A percentile compares a stretch with the other conserved stretches of the same genome.
Evolutionary conservation across 2,329 filamentous ascomycete genomes (phyloP).

Genomic region (Rachicladosporium sp.): DNA sequence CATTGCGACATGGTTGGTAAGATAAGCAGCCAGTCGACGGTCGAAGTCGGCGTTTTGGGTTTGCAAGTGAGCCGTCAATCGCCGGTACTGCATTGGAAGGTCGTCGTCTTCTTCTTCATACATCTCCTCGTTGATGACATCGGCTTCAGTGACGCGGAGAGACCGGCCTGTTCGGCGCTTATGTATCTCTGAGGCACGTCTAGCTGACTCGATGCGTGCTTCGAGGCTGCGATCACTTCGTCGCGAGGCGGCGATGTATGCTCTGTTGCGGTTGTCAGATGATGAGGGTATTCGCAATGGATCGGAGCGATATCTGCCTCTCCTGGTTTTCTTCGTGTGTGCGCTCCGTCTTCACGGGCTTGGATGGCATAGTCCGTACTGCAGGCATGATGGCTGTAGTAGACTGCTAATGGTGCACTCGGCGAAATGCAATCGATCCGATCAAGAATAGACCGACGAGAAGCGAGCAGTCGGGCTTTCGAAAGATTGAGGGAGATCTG

Average conservation of each 20-base stretch:
- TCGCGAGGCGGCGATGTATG: conserved; percentile 83
- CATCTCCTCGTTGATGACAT: conserved; percentile 86
- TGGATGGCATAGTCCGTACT: conserved; percentile 27
- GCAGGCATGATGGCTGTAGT: conserved; percentile 16
- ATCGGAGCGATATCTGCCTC: conserved; percentile 29
- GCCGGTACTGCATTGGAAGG: conserved; percentile 52
- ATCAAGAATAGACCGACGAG: too few relatives aligned
- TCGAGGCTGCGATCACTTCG: conserved; percentile 78
- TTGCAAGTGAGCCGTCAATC: conserved; percentile 50
- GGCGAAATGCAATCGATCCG: too few relatives aligned
- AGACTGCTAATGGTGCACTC: too few relatives aligned
- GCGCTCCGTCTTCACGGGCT: conserved; percentile 52
- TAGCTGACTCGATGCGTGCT: conserved; percentile 75
- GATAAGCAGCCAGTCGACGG: conserved; percentile 46
- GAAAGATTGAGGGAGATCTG: too few relatives aligned
- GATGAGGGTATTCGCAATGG: background rate
- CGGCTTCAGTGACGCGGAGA: conserved; percentile 70
- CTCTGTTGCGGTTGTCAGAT: conserved; percentile 36
- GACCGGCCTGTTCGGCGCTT: conserved; percentile 74
- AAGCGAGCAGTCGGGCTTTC: too few relatives aligned
- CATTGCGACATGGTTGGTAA: conserved; percentile 44
- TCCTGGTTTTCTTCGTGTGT: conserved; percentile 76
- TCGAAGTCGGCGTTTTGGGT: conserved; percentile 51
- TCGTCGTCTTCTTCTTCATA: conserved; percentile 92
- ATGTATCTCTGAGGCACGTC: conserved; percentile 81